Evolutionary conservation across 2,329 filamentous ascomycete genomes (phyloP).

Genomic region (Fusarium sp.): DNA sequence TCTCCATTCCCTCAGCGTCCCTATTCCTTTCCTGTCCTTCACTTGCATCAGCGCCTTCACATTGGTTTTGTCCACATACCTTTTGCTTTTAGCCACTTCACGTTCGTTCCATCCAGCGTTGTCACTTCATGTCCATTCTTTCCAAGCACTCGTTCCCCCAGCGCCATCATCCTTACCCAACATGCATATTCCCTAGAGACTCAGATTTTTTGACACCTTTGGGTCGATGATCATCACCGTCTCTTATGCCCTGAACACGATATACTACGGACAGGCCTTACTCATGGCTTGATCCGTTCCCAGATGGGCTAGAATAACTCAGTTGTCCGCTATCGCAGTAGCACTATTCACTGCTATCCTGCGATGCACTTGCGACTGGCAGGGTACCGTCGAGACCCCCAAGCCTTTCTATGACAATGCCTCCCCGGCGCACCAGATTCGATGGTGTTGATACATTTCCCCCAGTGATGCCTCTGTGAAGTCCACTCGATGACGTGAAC

Average conservation of each 20-base stretch:
- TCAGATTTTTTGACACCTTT: conserved; percentile 25
- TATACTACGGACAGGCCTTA: background rate
- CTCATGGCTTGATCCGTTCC: conserved; percentile 2
- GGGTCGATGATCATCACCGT: conserved; percentile 27
- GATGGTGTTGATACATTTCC: conserved; percentile 8
- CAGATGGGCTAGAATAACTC: background rate
- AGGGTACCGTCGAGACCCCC: background rate
- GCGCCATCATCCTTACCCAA: conserved; percentile 19
- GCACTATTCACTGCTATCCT: background rate
- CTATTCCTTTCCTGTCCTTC: background rate
- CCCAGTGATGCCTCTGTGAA: conserved; percentile 5
- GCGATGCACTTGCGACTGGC: conserved; percentile 2
- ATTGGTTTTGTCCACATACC: background rate
- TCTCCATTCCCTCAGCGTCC: background rate
- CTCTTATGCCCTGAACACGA: background rate
- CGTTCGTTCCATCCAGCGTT: background rate
- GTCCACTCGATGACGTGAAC: conserved; percentile 8
- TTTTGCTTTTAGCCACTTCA: background rate
- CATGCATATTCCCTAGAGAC: conserved; percentile 13
- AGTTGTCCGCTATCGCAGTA: background rate
- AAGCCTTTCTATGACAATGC: conserved; percentile 13
- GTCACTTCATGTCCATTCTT: background rate
- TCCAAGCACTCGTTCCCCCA: background rate
- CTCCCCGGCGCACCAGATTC: background rate
- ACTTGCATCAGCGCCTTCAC: background rate